These are phyloP conservation scores for Diaporthe vaccinii DNA, from an alignment of 2,329 filamentous ascomycete species.

Conservation along the genomic window DNA sequence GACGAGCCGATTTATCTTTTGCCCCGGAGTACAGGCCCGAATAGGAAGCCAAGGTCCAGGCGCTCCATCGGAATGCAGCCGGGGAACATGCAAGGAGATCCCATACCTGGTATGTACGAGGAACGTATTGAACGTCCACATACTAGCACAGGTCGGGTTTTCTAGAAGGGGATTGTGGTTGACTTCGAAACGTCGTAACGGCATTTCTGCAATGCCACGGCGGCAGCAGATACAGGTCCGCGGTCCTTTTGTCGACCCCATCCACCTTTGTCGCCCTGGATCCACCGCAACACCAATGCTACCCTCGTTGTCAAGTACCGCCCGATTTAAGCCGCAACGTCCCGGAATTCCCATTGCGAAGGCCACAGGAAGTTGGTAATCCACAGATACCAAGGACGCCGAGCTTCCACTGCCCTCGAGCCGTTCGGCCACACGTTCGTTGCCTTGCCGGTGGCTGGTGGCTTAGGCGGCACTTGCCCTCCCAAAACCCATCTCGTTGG, in stretches of 20 bases:
- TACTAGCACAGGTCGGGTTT: constrained; percentile 13
- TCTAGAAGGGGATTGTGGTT: constrained; percentile 32
- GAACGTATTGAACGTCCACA: background rate
- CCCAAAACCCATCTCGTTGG: constrained; percentile 13
- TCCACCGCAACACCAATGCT: background rate
- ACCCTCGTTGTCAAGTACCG: constrained; percentile 12
- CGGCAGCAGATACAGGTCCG: background rate
- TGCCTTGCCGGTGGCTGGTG: constrained; percentile 21
- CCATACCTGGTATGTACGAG: constrained; percentile 29
- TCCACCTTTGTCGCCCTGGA: background rate
- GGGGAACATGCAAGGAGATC: constrained; percentile 39
- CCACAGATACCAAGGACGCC: background rate
- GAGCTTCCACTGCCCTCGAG: background rate
- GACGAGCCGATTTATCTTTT: constrained; percentile 31
- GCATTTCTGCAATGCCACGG: constrained; percentile 27
- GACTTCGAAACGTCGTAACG: constrained; percentile 13
- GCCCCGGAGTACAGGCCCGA: constrained; percentile 36
- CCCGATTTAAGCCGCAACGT: background rate
- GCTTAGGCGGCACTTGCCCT: constrained; percentile 14
- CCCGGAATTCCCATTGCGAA: background rate
- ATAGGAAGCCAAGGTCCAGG: constrained; percentile 33
- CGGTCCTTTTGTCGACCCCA: constrained; percentile 33
- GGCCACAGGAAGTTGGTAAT: background rate
- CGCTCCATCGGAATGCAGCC: constrained; percentile 35
- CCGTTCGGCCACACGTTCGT: background rate